Evolutionary conservation across 1,284 basidiomycete genomes (phyloP).

Genomic region (Puccinia hordei): DNA sequence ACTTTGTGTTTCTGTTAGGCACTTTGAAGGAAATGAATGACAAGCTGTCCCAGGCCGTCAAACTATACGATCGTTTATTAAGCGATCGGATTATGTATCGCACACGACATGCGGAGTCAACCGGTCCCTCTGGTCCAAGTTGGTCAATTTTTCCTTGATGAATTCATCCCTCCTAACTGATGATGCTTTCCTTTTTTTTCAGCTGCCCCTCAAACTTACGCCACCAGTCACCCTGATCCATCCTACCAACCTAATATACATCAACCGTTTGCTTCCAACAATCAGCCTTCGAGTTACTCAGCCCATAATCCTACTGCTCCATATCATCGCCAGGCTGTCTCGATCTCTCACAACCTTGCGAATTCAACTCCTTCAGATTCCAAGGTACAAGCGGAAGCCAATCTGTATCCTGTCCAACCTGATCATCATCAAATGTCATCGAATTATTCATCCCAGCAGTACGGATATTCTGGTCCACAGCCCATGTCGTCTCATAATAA

Average conservation of each 20-base stretch:
- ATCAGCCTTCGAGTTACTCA: background rate
- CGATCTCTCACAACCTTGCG: background rate
- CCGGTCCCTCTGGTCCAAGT: background rate
- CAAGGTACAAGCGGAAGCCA: background rate
- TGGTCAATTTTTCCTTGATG: background rate
- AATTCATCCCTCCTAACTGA: background rate
- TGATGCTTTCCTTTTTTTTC: background rate
- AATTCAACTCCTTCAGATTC: background rate
- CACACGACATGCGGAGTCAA: slow-evolving; percentile 18
- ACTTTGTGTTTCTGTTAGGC: slow-evolving; percentile 63
- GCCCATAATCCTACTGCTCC: background rate
- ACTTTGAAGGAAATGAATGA: slow-evolving; percentile 88
- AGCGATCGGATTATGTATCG: slow-evolving; percentile 71
- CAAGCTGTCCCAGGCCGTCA: slow-evolving; percentile 85
- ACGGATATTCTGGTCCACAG: background rate
- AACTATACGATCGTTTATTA: slow-evolving; percentile 81
- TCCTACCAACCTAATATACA: background rate
- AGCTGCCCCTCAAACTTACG: background rate
- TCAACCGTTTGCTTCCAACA: background rate
- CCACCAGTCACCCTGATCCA: background rate
- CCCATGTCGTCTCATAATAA: background rate
- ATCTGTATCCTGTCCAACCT: background rate
- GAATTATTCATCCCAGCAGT: background rate
- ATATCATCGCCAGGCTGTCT: background rate
- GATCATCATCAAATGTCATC: background rate